A percentile compares a stretch with the other conserved stretches of the same genome.
phyloP scores from a whole-genome alignment of 352 stramenopile genomes.

The Aphanomyces cochlioides region DNA sequence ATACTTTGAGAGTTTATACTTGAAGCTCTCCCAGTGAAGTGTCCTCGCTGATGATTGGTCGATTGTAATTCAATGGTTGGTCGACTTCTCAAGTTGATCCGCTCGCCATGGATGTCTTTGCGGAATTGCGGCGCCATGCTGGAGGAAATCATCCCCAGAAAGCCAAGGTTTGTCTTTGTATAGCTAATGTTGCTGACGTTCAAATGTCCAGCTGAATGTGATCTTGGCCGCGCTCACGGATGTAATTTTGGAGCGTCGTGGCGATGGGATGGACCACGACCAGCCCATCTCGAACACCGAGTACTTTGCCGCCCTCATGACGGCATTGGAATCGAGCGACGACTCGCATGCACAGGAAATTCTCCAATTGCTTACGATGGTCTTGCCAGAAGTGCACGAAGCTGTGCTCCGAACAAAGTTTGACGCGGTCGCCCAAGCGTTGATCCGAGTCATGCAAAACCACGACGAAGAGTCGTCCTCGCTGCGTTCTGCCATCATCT shows the following conservation, averaged over 20 bases:
- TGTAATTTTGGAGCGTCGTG: slow-evolving; percentile 75
- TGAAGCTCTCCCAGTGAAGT: neutral
- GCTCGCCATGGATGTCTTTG: slow-evolving; percentile 38
- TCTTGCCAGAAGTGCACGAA: slow-evolving; percentile 64
- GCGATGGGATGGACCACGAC: slow-evolving; percentile 15
- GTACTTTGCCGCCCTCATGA: slow-evolving; percentile 87
- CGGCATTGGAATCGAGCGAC: slow-evolving; percentile 66
- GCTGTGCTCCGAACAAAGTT: slow-evolving; percentile 80
- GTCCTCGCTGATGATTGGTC: neutral
- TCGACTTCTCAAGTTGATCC: neutral
- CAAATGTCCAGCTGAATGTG: slow-evolving; percentile 55
- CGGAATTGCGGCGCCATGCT: slow-evolving; percentile 74
- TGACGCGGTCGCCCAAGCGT: slow-evolving; percentile 56
- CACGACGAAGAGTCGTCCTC: slow-evolving; percentile 51
- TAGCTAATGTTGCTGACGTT: neutral
- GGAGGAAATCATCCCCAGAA: slow-evolving; percentile 75
- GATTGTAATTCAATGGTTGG: neutral
- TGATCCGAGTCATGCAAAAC: slow-evolving; percentile 61
- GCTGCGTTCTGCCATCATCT: slow-evolving; percentile 60
- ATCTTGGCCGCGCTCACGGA: slow-evolving; percentile 78
- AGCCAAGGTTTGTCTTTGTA: slow-evolving; percentile 39
- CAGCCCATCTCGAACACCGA: slow-evolving; percentile 66
- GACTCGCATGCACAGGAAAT: slow-evolving; percentile 75
- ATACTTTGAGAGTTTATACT: neutral
- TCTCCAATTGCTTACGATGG: slow-evolving; percentile 67